phyloP scores from a whole-genome alignment of 805 yeast species.

The Spencermartinsiella europaea region DNA sequence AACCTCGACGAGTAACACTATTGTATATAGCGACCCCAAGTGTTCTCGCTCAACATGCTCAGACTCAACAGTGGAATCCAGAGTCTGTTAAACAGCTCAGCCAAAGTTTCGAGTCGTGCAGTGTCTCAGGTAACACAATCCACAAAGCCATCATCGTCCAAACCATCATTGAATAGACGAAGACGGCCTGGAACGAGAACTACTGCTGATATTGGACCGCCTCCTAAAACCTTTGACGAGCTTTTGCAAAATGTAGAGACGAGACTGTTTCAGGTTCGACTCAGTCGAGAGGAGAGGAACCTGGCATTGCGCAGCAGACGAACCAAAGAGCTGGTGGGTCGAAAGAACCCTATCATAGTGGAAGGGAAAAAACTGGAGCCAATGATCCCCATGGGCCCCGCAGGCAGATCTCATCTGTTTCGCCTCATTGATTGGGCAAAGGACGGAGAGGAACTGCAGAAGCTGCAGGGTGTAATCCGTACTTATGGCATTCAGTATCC shows the following conservation, averaged over 20 bases:
- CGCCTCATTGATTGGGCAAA: constrained; percentile 16
- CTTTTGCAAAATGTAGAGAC: neutral
- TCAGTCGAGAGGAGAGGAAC: constrained; percentile 12
- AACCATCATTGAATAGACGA: too few species aligned
- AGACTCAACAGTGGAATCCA: too few species aligned
- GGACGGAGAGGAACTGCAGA: constrained; percentile 18
- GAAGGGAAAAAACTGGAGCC: constrained; percentile 22
- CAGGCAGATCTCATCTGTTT: constrained; percentile 21
- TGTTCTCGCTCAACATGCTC: too few species aligned
- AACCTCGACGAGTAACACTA: too few species aligned
- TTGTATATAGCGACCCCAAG: too few species aligned
- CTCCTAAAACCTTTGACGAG: neutral
- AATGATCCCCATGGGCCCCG: constrained; percentile 23
- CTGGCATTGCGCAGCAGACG: constrained; percentile 25
- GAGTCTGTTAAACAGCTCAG: too few species aligned
- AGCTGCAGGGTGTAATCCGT: constrained; percentile 15
- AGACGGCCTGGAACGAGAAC: too few species aligned
- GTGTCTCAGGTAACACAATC: too few species aligned
- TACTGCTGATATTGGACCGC: neutral
- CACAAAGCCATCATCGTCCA: too few species aligned
- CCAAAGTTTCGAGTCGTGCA: too few species aligned
- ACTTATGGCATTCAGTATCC: constrained; percentile 19
- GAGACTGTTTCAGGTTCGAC: constrained; percentile 9
- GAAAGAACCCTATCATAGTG: constrained; percentile 15
- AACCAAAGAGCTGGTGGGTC: constrained; percentile 16